Conservation (phyloP, 441 rosid species). For the Adansonia rubrostipa region DNA sequence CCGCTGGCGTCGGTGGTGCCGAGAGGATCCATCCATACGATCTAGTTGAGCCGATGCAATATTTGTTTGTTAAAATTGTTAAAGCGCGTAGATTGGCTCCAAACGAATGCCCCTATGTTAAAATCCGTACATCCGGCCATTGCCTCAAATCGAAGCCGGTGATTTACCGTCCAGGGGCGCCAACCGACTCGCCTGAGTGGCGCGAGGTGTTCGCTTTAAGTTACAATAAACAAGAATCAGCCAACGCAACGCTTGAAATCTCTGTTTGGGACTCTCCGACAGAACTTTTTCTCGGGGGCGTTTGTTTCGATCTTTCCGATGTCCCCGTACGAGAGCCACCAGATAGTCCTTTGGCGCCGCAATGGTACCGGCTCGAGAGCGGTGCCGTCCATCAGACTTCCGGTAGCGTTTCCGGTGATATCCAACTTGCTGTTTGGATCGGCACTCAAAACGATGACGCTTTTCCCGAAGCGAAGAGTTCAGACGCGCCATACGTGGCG, state of each 20-base stretch:
- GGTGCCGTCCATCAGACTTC: slow-evolving; percentile 42
- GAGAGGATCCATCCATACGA: slow-evolving; percentile 62
- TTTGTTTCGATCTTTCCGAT: slow-evolving; percentile 78
- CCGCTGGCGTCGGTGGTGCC: slow-evolving; percentile 19
- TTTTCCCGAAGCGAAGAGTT: slow-evolving; percentile 85
- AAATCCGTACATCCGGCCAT: slow-evolving; percentile 59
- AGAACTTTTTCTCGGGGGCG: slow-evolving; percentile 80
- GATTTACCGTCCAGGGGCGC: slow-evolving; percentile 52
- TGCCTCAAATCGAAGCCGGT: slow-evolving; percentile 54
- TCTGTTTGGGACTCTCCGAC: slow-evolving; percentile 73
- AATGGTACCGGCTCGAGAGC: slow-evolving; percentile 77
- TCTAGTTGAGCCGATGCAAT: slow-evolving; percentile 88
- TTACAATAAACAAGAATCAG: slow-evolving; percentile 54
- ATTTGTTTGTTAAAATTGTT: slow-evolving; percentile 65
- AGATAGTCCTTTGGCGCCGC: slow-evolving; percentile 85
- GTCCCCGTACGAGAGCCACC: slow-evolving; percentile 82
- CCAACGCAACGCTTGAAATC: slow-evolving; percentile 66
- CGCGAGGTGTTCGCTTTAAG: slow-evolving; percentile 69
- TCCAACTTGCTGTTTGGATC: slow-evolving; percentile 91
- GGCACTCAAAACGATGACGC: slow-evolving; percentile 93
- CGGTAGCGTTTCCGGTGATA: slow-evolving; percentile 64
- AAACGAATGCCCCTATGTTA: slow-evolving; percentile 65
- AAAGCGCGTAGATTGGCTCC: slow-evolving; percentile 71
- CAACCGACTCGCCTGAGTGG: slow-evolving; percentile 74
- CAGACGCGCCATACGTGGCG: slow-evolving; percentile 77